Evolutionary conservation across 2,329 filamentous ascomycete genomes (phyloP), one percentile per base, ranked within the genome.

Genomic region (Botrytis pseudocinerea): DNA sequence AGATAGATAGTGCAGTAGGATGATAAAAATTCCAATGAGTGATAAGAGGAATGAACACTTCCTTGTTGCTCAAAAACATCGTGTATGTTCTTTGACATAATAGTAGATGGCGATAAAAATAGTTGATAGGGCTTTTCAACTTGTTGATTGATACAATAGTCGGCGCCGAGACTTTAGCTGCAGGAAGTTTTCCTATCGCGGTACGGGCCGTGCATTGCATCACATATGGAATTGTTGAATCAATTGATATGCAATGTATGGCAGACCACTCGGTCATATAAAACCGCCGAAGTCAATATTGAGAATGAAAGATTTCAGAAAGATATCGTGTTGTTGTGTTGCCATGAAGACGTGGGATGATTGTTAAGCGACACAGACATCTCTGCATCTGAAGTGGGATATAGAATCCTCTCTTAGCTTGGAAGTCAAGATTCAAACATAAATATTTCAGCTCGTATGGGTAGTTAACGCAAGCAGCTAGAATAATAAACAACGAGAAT

Each of bases 171-270:
- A 57, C 48, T 57, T 69, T 57, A 57, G 48, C 65, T 69, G 48
- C 65, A 69, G 65, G 35, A 57, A 42, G 65, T 44, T 69, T 63
- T 69, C 65, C 65, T 69, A 69, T 69, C 48, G 48, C 65, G 65
- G 65, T 44, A 69, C 65, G 65, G 65, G 65, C 65, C 65, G 65
- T 69, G 65, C 65, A 69, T 69, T 69, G 48, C 65, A 68, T 68
- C 54, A 25, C 65, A 57, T 32, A 42, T 9, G n/a, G 48, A 42
- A 69, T 32, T 42, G 65, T 69, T 69, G 25, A 51, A 68, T 68
- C 65, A 57, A 68, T 68, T 68, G 48, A 68, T 57, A 57, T 57
- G 40, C 42, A 32, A 69, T 69, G 65, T 69, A 57, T 69, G 65
- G 38, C 65, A 69, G 38, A 69, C 65, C 48, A 57, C 65, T 69